Evolutionary conservation across 345 rosid genomes (phyloP), one percentile per base, ranked within the genome.

Genomic region (Erucastrum elatum): DNA sequence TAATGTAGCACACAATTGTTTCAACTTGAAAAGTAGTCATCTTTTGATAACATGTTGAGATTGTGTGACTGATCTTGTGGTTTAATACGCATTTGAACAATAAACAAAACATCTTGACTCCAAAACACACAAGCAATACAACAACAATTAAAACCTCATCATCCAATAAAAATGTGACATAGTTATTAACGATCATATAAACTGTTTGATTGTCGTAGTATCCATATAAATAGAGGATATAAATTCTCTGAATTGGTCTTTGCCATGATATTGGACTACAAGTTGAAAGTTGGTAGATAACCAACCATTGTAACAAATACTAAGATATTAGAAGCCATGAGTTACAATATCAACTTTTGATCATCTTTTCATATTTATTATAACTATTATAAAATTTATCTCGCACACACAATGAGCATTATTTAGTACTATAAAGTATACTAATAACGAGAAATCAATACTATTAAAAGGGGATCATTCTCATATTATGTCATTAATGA

Each of bases 211-310:
- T 59, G 41, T 37, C 41, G 58, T 62, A 44, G 11, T 39, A 71
- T 71, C 66, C 56, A 59, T 71, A 59, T 71, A 59, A 41, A 39
- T 10, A 72, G 17, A 60, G n/a, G 41, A 72, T 26, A 15, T 29
- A 41, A 27, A 61, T 41, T 27, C 49, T 41, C 11, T 41, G 49
- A 41, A 29, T 41, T 41, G 49, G 13, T 41, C 13, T 41, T 41
- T 11, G 49, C 13, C 49, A 10, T 41, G 49, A 41, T 39, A 35
- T 56, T 58, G 51, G 26, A 35, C 31, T 35, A 59, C 55, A 59
- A 25, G 9, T 70, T 70, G 65, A 46, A 56, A 25, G 55, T 58
- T 71, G 75, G 55, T 72, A 72, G 76, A 61, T 41, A 26, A 72
- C 68, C 67, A 72, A 72, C 58, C 41, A 53, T 53, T 11, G 21